These are phyloP conservation scores for Neoascochyta sp. DNA, from an alignment of 2,329 filamentous ascomycete genomes.

Conservation along the genomic window DNA sequence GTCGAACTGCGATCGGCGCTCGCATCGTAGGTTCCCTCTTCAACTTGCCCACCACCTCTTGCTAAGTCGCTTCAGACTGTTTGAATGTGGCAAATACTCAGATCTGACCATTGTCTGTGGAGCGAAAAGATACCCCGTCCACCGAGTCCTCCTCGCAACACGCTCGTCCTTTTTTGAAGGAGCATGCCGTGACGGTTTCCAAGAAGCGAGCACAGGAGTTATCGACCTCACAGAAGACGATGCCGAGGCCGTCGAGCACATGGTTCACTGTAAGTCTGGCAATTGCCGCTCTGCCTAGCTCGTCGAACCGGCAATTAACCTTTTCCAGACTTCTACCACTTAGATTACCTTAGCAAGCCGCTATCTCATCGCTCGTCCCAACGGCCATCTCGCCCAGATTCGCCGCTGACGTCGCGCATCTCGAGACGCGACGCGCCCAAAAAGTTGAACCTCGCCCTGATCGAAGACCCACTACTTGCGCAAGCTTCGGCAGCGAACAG, in stretches of 20 bases:
- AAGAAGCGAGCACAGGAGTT: conserved; percentile 35
- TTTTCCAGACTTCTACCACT: conserved; percentile 40
- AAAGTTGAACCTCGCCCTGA: conserved; percentile 30
- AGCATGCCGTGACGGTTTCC: conserved; percentile 38
- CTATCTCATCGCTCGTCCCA: conserved; percentile 29
- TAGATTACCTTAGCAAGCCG: conserved; percentile 38
- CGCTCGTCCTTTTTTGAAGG: conserved; percentile 47
- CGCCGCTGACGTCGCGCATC: conserved; percentile 17
- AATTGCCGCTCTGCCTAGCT: too few species aligned
- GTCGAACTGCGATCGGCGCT: conserved; percentile 47
- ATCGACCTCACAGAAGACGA: conserved; percentile 43
- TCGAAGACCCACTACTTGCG: conserved; percentile 41
- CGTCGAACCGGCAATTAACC: conserved; percentile 21
- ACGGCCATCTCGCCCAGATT: conserved; percentile 21
- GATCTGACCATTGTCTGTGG: conserved; percentile 49
- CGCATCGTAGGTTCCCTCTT: conserved; percentile 43
- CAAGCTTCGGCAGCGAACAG: conserved; percentile 24
- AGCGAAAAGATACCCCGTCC: conserved; percentile 45
- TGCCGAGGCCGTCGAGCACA: conserved; percentile 40
- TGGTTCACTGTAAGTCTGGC: conserved; percentile 43
- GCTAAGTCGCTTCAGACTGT: conserved; percentile 37
- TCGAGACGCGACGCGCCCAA: conserved; percentile 14
- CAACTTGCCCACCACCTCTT: conserved; percentile 4
- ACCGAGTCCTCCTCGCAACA: conserved; percentile 49
- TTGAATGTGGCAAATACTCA: conserved; percentile 43